These are phyloP conservation scores for Candolleomyces eurysporus DNA, from an alignment of 768 basidiomycete genomes.

Conservation along the genomic window DNA sequence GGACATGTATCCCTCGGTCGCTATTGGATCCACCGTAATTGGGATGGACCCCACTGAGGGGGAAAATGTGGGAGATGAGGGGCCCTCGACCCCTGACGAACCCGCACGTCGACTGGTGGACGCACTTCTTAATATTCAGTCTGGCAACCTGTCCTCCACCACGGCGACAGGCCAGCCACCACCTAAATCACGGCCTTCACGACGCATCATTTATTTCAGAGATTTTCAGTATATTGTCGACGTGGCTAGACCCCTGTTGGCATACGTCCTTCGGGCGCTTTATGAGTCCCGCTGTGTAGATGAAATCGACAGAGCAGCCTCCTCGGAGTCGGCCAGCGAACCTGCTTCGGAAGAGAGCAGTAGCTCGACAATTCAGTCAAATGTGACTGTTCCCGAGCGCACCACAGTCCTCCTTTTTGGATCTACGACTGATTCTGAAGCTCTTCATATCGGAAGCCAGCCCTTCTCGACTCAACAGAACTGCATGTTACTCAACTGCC, in stretches of 20 bases:
- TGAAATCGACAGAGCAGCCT: too few relatives aligned
- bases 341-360: too few relatives aligned
- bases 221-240: slow-evolving; percentile 7
- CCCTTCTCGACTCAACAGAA: not conserved
- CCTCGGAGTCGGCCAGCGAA: too few relatives aligned
- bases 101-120: not conserved
- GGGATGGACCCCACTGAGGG: not conserved
- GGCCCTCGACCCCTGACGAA: not conserved
- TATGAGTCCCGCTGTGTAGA: not conserved
- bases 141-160: not conserved
- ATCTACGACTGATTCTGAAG: not conserved
- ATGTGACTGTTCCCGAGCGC: not conserved
- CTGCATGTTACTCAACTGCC: not conserved
- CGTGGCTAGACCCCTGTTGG: slow-evolving; percentile 4
- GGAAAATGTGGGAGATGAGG: not conserved
- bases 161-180: too few relatives aligned
- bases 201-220: slow-evolving; percentile 9
- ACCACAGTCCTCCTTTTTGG: slow-evolving; percentile 1
- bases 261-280: slow-evolving; percentile 2
- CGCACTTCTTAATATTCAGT: not conserved
- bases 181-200: too few relatives aligned
- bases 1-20: not conserved
- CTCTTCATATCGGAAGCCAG: not conserved
- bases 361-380: too few relatives aligned
- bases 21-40: too few relatives aligned